These are phyloP conservation scores for Eutrema salsugineum DNA, from an alignment of 441 rosid species.

Conservation along the genomic window DNA sequence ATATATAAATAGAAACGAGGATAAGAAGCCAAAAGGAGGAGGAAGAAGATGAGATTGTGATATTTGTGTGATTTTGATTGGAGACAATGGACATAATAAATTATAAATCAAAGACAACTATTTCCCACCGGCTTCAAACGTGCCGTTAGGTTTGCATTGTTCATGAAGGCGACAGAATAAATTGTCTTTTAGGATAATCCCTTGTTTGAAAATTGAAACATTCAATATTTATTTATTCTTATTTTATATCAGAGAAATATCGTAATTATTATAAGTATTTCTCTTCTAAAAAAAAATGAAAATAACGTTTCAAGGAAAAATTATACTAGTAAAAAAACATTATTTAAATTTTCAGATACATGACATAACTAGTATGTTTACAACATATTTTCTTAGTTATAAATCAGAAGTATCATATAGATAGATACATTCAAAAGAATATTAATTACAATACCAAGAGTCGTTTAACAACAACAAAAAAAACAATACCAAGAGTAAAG, in stretches of 20 bases:
- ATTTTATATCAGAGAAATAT: background rate
- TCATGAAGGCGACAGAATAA: slow-evolving; percentile 19
- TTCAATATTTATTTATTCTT: background rate
- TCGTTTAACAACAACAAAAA: no score
- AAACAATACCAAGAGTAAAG: no score
- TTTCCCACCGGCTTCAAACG: slow-evolving; percentile 31
- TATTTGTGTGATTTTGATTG: slow-evolving; percentile 11
- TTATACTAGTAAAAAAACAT: no score
- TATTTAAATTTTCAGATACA: no score
- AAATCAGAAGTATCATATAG: no score
- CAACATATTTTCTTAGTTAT: no score
- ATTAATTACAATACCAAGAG: no score
- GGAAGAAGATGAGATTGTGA: slow-evolving; percentile 4
- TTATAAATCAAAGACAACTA: slow-evolving; percentile 15
- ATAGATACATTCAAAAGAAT: no score
- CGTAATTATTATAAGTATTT: background rate
- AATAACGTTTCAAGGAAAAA: background rate
- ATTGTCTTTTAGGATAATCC: slow-evolving; percentile 3
- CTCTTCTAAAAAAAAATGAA: background rate
- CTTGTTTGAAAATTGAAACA: slow-evolving; percentile 2
- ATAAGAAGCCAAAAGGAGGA: slow-evolving; percentile 6
- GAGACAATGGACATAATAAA: slow-evolving; percentile 1
- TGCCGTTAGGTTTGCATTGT: slow-evolving; percentile 27
- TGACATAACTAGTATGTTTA: no score
- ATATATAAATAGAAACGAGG: background rate